Base-by-base conservation (phyloP, 257 asterid genomes). In the Ilex asprella region DNA sequence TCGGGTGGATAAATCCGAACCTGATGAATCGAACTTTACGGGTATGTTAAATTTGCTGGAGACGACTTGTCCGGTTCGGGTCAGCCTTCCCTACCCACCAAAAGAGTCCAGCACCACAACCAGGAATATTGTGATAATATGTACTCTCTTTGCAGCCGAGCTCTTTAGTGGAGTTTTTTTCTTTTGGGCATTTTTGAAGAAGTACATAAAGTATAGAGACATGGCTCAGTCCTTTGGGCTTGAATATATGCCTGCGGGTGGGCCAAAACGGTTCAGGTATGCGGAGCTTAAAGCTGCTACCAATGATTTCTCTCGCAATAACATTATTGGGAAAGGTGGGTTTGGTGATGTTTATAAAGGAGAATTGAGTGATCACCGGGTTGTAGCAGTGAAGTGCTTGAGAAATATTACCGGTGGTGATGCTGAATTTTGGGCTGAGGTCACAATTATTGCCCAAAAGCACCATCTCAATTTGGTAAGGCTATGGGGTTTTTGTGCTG, bases 401-500 rank as follows among this genome's bases (percentile, higher is more conserved):
- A 84, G 81, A 75, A 82, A 73, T 32, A 72, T 84, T 0, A 16
- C 79, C 0, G 84, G 88, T 0, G 95, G 94, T 2, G 94, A 91
- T 69, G 75, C 89, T 9, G 97, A 88, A 61, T 87, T 87, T 30
- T 87, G 89, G 96, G 91, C 96, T 0, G 97, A 91, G 70, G 94
- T 85, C 27, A 87, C 93, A 1, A 91, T 86, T 27, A 91, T 87
- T 39, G 95, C 95, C 9, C 79, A 95, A 12, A 91, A 88, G 98
- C 98, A 91, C 67, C 98, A 91, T 71, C 90, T 88, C 39, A 91
- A 91, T 68, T 67, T 88, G 81, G 96, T 86, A 49, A 62, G 96
- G 56, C 31, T 91, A 31, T 91, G 96, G 95, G 98, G 98, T 2
- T 91, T 84, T 59, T 91, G 98, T 73, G 87, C 95, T n/a, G 98